Conservation (phyloP, 306 rosid genomes). For the Aeschynomene evenia region DNA sequence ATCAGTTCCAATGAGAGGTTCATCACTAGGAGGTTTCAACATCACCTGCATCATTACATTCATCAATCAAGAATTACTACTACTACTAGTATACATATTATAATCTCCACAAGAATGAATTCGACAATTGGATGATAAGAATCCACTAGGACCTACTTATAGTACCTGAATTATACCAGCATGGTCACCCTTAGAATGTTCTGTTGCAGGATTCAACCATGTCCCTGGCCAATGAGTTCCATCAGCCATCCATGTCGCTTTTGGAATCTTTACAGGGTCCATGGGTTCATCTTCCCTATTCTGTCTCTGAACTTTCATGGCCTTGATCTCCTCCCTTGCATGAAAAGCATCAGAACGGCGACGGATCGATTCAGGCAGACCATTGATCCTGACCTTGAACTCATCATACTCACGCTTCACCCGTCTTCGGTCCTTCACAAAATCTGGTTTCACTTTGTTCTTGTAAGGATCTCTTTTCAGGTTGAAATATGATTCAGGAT, state of each 20-base stretch:
- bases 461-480: conserved; percentile 92
- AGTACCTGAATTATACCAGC: conserved; percentile 96
- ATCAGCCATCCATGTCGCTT: conserved; percentile 99
- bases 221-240: conserved; percentile 99
- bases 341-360: conserved; percentile 96
- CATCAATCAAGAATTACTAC: not conserved
- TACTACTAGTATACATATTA: no score
- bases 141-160: not conserved
- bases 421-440: conserved; percentile 91
- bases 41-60: conserved; percentile 67
- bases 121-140: conserved; percentile 1
- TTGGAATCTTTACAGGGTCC: conserved; percentile 70
- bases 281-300: conserved; percentile 67
- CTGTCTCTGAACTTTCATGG: conserved; percentile 88
- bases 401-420: conserved; percentile 97
- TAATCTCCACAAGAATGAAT: not conserved
- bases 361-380: conserved; percentile 90
- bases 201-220: conserved; percentile 73
- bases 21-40: conserved; percentile 98
- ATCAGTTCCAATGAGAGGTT: conserved; percentile 68
- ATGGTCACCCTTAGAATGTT: conserved; percentile 86
- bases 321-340: conserved; percentile 92
- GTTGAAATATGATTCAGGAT: conserved; percentile 89
- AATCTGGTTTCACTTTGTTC: conserved; percentile 81
- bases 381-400: conserved; percentile 89